Evolutionary conservation across 345 rosid genomes (phyloP), one percentile per base, ranked within the genome.

Genomic region (Dipteronia dyeriana): DNA sequence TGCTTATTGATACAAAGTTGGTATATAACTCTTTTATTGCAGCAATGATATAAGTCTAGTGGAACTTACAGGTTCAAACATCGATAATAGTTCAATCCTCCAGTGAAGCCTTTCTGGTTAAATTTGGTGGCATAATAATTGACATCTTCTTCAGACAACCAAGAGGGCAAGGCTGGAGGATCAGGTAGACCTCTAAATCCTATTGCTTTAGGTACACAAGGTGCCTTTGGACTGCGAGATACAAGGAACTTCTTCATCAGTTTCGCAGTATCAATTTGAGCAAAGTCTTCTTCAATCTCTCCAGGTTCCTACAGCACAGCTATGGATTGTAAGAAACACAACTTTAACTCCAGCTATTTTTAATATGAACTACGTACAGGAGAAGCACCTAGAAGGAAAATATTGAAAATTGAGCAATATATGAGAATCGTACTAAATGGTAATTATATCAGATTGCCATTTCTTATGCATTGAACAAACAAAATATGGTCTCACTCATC

Each of bases 41-140:
- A 53, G 39, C 59, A 23, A 61, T 6, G 26, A 26, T 47, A 11
- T 3, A 59, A 29, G 53, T n/a, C 67, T 11, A 5, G 19, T 16
- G 7, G 66, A 74, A 85, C 91, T 49, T 90, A 91, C 98, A 82
- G 77, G 83, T 94, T 79, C 79, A 86, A 2, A 67, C 92, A 89
- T 17, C 97, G 90, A 39, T 94, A 94, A 83, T 91, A 92, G 88
- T 92, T 94, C 78, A 92, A 59, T 68, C 88, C 93, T 64, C 98
- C 98, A 11, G 93, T 87, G 84, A 94, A 94, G 72, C 98, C 98
- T 65, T 81, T 87, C 83, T 90, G 80, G 39, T 79, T 73, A 79
- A 85, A 92, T 80, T 90, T 92, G 26, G 80, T 77, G 38, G 87
- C 97, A 75, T 85, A 92, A 78, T 81, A 89, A 66, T 80, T 77